phyloP scores from a whole-genome alignment of 2,329 filamentous ascomycete genomes.

The Epichloe sibirici region DNA sequence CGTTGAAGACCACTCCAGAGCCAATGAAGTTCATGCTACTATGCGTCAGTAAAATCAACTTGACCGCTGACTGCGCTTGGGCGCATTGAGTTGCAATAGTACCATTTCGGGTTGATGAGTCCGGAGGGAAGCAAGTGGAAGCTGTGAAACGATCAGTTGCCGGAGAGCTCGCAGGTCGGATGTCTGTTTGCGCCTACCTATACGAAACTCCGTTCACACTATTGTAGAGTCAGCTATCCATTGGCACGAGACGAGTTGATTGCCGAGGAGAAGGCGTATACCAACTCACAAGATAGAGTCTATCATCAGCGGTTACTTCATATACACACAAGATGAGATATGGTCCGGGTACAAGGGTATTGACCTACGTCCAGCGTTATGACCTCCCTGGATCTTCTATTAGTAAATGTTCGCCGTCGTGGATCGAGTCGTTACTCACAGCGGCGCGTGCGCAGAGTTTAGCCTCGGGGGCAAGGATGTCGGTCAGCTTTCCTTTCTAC shows the following conservation, averaged over 20 bases:
- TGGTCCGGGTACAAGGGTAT: too few relatives aligned
- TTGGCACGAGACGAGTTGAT: slow-evolving; percentile 2
- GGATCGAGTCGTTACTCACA: slow-evolving; percentile 13
- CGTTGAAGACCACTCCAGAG: slow-evolving; percentile 55
- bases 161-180: neutral
- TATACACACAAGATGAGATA: too few relatives aligned
- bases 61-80: too few relatives aligned
- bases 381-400: slow-evolving; percentile 15
- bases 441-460: slow-evolving; percentile 22
- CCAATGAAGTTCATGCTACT: slow-evolving; percentile 55
- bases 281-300: slow-evolving; percentile 11
- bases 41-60: too few relatives aligned
- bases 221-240: neutral
- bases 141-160: slow-evolving; percentile 13
- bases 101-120: slow-evolving; percentile 53
- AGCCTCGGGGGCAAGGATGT: slow-evolving; percentile 20
- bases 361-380: slow-evolving; percentile 14
- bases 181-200: slow-evolving; percentile 15
- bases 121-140: slow-evolving; percentile 57
- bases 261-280: slow-evolving; percentile 1
- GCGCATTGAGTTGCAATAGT: neutral
- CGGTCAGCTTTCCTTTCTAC: slow-evolving; percentile 26
- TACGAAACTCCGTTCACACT: slow-evolving; percentile 24
- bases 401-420: neutral
- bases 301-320: too few relatives aligned